These are phyloP conservation scores for Mycena epipterygia DNA, from an alignment of 768 basidiomycete genomes.

Conservation along the genomic window DNA sequence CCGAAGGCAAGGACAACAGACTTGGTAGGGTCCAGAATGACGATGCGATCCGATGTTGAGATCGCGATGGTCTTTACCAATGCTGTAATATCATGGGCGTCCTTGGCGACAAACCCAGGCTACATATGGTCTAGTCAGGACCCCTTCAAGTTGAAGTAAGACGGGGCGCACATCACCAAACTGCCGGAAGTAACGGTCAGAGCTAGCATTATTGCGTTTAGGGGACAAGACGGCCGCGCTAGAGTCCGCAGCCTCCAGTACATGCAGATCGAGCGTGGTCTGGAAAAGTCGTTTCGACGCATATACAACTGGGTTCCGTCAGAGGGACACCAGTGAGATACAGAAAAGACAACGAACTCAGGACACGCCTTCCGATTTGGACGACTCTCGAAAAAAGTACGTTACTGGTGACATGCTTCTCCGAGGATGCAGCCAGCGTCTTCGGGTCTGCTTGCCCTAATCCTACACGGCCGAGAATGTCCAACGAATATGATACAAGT, in stretches of 20 bases:
- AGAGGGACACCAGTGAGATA: not conserved
- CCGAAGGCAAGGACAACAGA: slow-evolving; percentile 41
- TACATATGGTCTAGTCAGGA: slow-evolving; percentile 44
- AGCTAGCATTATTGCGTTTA: slow-evolving; percentile 45
- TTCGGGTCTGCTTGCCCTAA: slow-evolving; percentile 61
- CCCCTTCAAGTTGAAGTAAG: no score
- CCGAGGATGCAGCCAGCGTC: slow-evolving; percentile 68
- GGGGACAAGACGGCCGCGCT: slow-evolving; percentile 53
- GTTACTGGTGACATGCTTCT: slow-evolving; percentile 69
- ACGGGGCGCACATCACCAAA: slow-evolving; percentile 72
- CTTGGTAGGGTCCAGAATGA: slow-evolving; percentile 79
- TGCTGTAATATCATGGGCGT: slow-evolving; percentile 71
- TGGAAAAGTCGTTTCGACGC: slow-evolving; percentile 74
- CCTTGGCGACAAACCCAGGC: slow-evolving; percentile 80
- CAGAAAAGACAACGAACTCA: slow-evolving; percentile 60
- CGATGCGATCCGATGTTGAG: slow-evolving; percentile 73
- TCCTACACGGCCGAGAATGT: slow-evolving; percentile 73
- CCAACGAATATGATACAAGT: slow-evolving; percentile 78
- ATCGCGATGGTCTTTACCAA: slow-evolving; percentile 76
- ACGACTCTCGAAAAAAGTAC: slow-evolving; percentile 76
- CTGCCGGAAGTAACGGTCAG: slow-evolving; percentile 64
- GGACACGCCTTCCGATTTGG: slow-evolving; percentile 62
- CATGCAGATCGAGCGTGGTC: slow-evolving; percentile 65
- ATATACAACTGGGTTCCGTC: slow-evolving; percentile 69
- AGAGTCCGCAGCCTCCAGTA: slow-evolving; percentile 67